These are phyloP conservation scores for Vachellia collinsii DNA, from an alignment of 306 rosid genomes.

Conservation along the genomic window DNA sequence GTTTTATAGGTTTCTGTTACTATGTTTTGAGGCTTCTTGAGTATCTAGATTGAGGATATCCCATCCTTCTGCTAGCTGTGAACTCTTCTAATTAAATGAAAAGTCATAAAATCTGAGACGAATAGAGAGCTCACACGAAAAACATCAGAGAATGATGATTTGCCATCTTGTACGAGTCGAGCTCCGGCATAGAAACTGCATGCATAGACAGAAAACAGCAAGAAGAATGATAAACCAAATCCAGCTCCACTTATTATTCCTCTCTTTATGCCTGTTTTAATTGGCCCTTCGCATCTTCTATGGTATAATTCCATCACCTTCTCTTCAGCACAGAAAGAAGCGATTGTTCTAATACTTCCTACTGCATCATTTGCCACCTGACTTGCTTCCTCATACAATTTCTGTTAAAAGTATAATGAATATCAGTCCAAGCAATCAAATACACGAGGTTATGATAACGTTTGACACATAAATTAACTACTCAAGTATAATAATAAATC, in stretches of 20 bases:
- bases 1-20: neutral
- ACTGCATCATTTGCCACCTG: constrained; percentile 70
- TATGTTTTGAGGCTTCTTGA: neutral
- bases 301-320: constrained; percentile 60
- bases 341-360: constrained; percentile 66
- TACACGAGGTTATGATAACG: neutral
- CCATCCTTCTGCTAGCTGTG: neutral
- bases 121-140: constrained; percentile 45
- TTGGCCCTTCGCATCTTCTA: constrained; percentile 65
- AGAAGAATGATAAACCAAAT: constrained; percentile 60
- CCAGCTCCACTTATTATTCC: constrained; percentile 60
- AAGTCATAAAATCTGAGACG: constrained; percentile 14
- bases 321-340: constrained; percentile 76
- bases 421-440: neutral
- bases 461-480: neutral
- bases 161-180: constrained; percentile 50
- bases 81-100: neutral
- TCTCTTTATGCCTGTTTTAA: constrained; percentile 50
- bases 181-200: constrained; percentile 64
- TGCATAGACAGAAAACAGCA: constrained; percentile 55
- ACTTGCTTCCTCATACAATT: constrained; percentile 68
- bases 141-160: constrained; percentile 56
- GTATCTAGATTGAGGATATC: neutral
- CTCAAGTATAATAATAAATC: neutral
- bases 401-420: constrained; percentile 34